Base-by-base conservation (phyloP, 139 green algal genomes). In the Coccomyxa sp. region DNA sequence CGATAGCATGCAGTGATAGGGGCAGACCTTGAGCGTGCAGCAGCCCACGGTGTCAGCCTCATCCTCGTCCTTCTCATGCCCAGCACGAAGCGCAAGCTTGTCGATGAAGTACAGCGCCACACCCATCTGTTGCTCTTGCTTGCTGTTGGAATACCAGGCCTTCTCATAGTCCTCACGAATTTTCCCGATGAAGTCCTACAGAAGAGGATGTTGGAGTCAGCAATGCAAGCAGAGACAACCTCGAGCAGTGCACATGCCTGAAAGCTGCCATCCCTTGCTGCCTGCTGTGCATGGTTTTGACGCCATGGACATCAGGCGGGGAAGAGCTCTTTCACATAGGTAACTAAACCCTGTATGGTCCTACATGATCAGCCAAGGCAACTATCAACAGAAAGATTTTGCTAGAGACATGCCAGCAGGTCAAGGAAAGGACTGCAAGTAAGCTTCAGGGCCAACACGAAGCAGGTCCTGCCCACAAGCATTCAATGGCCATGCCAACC, bases 21-120 rank as follows among this genome's bases (percentile, higher is more conserved):
- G 23, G 28, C 15, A 28, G 79, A 97, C 95, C 89, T 98, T 99
- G 81, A 99, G 92, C 13, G 93, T 98, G 86, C 93, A 97, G 90
- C 96, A 98, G 89, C 96, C 96, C 13, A 99, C 97, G 0, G 97
- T 99, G 87, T 99, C 97, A n/a, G 97, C 97, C 88, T 99, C 96
- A 80, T 99, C 97, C 59, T 99, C 97, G 79, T 99, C 95, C 89
- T 98, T 98, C 78, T 98, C 97, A 80, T 99, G 96, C 13, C 97
- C 97, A n/a, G 97, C 97, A 88, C 97, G 95, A 83, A 99, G 92
- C 63, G 97, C 97, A 78, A 99, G 91, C 88, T 94, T 95, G 90
- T 99, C 97, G 67, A 99, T 97, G 86, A 99, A 97, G 92, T 99
- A 99, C 59, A 98, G 90, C 0, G 97, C 95, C 0, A 94, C 93